Conservation (phyloP, 139 green algal species). For the Gonium pectorale region DNA sequence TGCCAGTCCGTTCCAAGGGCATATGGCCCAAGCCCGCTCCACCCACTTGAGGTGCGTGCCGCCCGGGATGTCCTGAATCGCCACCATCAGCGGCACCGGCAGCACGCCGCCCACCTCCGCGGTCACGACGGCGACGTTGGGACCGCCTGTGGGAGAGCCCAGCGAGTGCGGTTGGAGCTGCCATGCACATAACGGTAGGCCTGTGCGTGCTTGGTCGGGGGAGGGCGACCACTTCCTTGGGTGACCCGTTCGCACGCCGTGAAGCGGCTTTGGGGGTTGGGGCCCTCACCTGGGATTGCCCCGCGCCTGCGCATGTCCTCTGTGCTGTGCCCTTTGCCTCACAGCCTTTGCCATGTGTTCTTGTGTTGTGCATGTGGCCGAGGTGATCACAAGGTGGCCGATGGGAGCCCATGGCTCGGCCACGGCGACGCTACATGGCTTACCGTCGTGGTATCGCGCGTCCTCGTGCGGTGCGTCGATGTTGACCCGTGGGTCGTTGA, state of each 20-base stretch:
- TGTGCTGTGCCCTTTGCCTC: too few species aligned
- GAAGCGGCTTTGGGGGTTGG: too few species aligned
- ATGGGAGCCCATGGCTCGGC: too few species aligned
- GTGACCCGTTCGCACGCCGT: neutral
- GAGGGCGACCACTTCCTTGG: neutral
- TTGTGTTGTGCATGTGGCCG: too few species aligned
- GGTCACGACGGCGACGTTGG: neutral
- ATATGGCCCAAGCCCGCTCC: neutral
- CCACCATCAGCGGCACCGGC: conserved; percentile 1
- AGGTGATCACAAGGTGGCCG: too few species aligned
- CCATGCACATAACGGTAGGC: too few species aligned
- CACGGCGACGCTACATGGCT: neutral
- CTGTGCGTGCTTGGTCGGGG: too few species aligned
- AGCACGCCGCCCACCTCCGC: neutral
- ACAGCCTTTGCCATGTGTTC: too few species aligned
- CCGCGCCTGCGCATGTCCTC: too few species aligned
- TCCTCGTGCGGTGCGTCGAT: neutral
- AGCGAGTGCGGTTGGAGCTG: too few species aligned
- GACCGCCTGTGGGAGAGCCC: conserved; percentile 4
- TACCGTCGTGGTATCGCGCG: neutral
- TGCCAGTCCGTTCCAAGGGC: too few species aligned
- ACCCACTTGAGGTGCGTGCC: conserved; percentile 1
- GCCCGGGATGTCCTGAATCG: neutral
- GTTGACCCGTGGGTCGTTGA: conserved; percentile 22
- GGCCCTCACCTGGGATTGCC: too few species aligned